Base-by-base conservation (phyloP, 495 filamentous ascomycete species). In the Talaromyces ruber region DNA sequence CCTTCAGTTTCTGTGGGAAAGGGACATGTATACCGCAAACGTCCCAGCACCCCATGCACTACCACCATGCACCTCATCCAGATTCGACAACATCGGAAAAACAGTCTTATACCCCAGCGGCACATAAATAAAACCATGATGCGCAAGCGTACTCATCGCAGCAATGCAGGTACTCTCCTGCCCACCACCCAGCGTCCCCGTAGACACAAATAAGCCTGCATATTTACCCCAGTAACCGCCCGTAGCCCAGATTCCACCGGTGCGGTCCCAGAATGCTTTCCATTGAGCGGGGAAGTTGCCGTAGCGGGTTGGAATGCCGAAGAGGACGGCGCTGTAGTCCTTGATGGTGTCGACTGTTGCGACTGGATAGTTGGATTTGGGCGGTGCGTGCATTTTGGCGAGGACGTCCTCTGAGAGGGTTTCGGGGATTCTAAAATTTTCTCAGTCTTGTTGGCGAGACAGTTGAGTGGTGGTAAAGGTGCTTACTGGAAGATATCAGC, bases 251-350 rank as follows among this genome's bases (percentile, higher is more conserved):
- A 88, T 87, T 69, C 81, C 77, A 67, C 91, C 90, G 18, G 89
- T 89, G 72, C 82, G 79, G 80, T 95, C 90, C 88, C 87, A 92
- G 83, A 92, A 95, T 47, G 85, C 72, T 82, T 93, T 97, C 89
- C 89, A 98, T 77, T 98, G 94, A 28, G 88, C 92, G 43, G 94
- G 93, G 83, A 97, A 95, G 85, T 96, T 99, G 72, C 94, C 94
- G 79, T 90, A 99, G 61, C 94, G 88, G 18, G 94, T 99, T 30
- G 94, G 94, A 75, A 99, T 92, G 66, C 95, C 95, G 64, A 99
- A 83, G 34, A 99, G 87, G 77, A 98, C 88, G 70, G 81, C 94
- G 71, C 98, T 92, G 79, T 94, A 97, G 58, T 83, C 62, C 64
- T 84, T 79, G 16, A 97, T 84, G 8, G 73, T 79, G 5, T 79